Conservation (phyloP, 768 basidiomycete genomes). For the Phylloporus arenicola region DNA sequence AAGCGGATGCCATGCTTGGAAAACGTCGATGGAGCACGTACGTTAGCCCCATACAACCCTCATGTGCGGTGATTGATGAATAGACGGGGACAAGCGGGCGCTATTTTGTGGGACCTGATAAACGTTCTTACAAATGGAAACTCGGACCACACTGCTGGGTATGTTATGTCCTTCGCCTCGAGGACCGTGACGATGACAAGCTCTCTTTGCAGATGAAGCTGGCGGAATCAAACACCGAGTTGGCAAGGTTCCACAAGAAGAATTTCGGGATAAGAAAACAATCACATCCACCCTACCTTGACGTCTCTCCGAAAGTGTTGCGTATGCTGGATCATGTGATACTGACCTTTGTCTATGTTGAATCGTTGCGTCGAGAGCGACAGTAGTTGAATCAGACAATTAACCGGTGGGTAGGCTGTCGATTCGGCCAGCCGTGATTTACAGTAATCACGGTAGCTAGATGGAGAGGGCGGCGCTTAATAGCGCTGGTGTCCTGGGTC, state of each 20-base stretch:
- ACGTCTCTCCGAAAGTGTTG: slow-evolving; percentile 16
- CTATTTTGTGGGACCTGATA: slow-evolving; percentile 31
- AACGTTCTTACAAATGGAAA: slow-evolving; percentile 32
- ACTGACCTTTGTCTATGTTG: slow-evolving; percentile 24
- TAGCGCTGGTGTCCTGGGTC: too few relatives aligned
- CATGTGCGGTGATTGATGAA: neutral
- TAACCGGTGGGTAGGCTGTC: too few relatives aligned
- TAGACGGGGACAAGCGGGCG: slow-evolving; percentile 21
- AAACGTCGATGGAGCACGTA: slow-evolving; percentile 23
- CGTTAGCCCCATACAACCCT: neutral
- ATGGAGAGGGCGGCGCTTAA: too few relatives aligned
- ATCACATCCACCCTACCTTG: slow-evolving; percentile 23
- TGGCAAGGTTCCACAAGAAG: slow-evolving; percentile 24
- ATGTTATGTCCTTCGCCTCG: neutral
- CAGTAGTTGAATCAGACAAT: neutral
- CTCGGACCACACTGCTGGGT: slow-evolving; percentile 27
- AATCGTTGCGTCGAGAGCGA: slow-evolving; percentile 23
- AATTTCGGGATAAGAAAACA: slow-evolving; percentile 19
- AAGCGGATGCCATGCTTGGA: slow-evolving; percentile 19
- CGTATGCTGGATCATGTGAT: slow-evolving; percentile 26
- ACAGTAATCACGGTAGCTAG: too few relatives aligned
- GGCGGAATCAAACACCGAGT: slow-evolving; percentile 4
- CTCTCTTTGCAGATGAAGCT: slow-evolving; percentile 18
- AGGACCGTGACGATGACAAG: neutral
- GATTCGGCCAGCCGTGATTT: neutral